Percentiles rank a stretch among this genome's conserved stretches.
Conservation (phyloP, 2,329 filamentous ascomycete genomes). For the Venturia carpophila region DNA sequence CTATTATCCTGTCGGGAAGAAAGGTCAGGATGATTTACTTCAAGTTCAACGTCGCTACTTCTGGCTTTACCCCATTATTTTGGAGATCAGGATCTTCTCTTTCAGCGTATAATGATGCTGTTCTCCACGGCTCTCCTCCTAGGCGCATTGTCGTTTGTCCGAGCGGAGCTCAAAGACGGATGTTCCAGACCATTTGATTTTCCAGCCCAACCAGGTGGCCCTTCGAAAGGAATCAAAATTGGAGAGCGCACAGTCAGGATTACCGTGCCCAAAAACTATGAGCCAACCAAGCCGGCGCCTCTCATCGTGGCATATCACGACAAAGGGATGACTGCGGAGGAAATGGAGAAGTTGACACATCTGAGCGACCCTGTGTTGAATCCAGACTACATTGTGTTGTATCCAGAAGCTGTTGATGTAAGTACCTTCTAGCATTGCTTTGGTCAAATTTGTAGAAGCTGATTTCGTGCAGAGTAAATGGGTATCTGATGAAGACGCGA, state of each 20-base stretch:
- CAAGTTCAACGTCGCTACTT: neutral
- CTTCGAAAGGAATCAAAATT: slow-evolving; percentile 13
- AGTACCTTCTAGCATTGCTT: neutral
- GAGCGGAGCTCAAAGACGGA: slow-evolving; percentile 6
- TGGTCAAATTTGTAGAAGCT: neutral
- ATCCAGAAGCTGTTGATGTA: slow-evolving; percentile 12
- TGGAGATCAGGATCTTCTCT: neutral
- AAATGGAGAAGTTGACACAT: slow-evolving; percentile 7
- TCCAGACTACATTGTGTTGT: slow-evolving; percentile 14
- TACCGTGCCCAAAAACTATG: slow-evolving; percentile 12
- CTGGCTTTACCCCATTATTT: neutral
- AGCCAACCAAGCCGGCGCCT: slow-evolving; percentile 10
- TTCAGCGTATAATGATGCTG: neutral
- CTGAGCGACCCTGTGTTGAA: slow-evolving; percentile 7
- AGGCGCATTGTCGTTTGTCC: neutral
- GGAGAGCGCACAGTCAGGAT: slow-evolving; percentile 15
- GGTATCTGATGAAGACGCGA: slow-evolving; percentile 6
- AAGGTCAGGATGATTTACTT: neutral
- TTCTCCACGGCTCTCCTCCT: neutral
- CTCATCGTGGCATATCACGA: slow-evolving; percentile 16
- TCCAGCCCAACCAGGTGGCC: slow-evolving; percentile 11
- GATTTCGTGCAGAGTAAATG: slow-evolving; percentile 9
- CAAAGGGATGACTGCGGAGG: slow-evolving; percentile 15
- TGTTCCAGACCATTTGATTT: slow-evolving; percentile 1
- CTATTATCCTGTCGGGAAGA: neutral